Evolutionary conservation across 2,329 filamentous ascomycete genomes (phyloP).

Genomic region (Penicillium sclerotiorum): DNA sequence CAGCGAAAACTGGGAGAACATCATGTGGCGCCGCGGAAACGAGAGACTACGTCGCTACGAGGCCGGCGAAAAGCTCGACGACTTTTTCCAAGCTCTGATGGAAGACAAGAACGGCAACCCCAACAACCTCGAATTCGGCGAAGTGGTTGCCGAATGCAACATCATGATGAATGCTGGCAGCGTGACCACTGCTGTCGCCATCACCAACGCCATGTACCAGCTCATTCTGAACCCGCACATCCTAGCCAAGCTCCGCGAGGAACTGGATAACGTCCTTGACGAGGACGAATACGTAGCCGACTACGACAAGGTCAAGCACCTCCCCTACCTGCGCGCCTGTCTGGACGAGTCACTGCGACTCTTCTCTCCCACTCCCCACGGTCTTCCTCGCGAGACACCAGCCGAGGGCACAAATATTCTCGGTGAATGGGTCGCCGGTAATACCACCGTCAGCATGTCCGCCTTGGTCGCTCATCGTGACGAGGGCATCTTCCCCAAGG

Average conservation of each 20-base stretch:
- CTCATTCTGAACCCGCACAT: conserved; percentile 52
- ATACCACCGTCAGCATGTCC: conserved; percentile 50
- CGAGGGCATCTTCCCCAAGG: conserved; percentile 39
- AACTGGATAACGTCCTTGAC: conserved; percentile 51
- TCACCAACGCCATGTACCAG: conserved; percentile 57
- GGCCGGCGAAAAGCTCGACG: conserved; percentile 58
- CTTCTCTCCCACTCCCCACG: conserved; percentile 47
- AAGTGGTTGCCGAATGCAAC: conserved; percentile 59
- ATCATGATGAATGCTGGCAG: conserved; percentile 53
- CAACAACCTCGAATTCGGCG: conserved; percentile 58
- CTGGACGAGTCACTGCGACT: conserved; percentile 55
- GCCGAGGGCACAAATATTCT: conserved; percentile 48
- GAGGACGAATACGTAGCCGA: conserved; percentile 49
- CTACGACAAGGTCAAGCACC: conserved; percentile 55
- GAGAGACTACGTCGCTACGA: conserved; percentile 35
- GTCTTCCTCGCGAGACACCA: conserved; percentile 50
- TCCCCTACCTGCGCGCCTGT: conserved; percentile 57
- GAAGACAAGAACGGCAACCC: conserved; percentile 50
- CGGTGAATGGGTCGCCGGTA: conserved; percentile 50
- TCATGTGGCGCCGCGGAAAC: conserved; percentile 51
- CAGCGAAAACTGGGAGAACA: conserved; percentile 45
- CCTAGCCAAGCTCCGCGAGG: conserved; percentile 46
- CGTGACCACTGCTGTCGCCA: conserved; percentile 56
- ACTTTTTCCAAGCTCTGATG: conserved; percentile 62
- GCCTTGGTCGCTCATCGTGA: conserved; percentile 46